Conservation (phyloP, 441 rosid genomes). For the Arabidopsis hybrid region DNA sequence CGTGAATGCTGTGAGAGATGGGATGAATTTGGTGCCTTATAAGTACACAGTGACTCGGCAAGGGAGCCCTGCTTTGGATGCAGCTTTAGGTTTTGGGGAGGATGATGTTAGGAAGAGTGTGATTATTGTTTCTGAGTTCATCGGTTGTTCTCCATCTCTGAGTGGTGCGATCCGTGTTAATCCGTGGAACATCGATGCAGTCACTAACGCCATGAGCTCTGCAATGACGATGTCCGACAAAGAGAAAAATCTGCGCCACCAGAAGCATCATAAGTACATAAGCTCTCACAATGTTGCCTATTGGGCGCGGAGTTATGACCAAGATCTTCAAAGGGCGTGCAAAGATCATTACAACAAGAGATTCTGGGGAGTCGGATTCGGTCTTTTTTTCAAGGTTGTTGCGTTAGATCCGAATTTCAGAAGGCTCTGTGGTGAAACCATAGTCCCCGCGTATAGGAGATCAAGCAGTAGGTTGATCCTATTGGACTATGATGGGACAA, state of each 20-base stretch:
- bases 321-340: slow-evolving; percentile 86
- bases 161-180: slow-evolving; percentile 90
- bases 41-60: slow-evolving; percentile 79
- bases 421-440: slow-evolving; percentile 61
- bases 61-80: slow-evolving; percentile 67
- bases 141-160: slow-evolving; percentile 88
- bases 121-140: slow-evolving; percentile 84
- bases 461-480: slow-evolving; percentile 67
- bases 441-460: slow-evolving; percentile 61
- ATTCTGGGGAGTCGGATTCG: slow-evolving; percentile 80
- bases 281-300: slow-evolving; percentile 84
- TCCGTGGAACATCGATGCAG: slow-evolving; percentile 76
- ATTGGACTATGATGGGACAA: slow-evolving; percentile 81
- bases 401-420: slow-evolving; percentile 79
- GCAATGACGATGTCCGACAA: slow-evolving; percentile 55
- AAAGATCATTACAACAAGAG: slow-evolving; percentile 69
- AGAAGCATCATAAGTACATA: slow-evolving; percentile 84
- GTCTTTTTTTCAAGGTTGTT: slow-evolving; percentile 72
- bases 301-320: slow-evolving; percentile 82
- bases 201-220: slow-evolving; percentile 65
- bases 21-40: slow-evolving; percentile 89
- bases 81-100: slow-evolving; percentile 54
- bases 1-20: slow-evolving; percentile 87
- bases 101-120: slow-evolving; percentile 64
- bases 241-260: slow-evolving; percentile 78